Conservation (phyloP, 2,329 filamentous ascomycete species). For the Didymella segeticola region DNA sequence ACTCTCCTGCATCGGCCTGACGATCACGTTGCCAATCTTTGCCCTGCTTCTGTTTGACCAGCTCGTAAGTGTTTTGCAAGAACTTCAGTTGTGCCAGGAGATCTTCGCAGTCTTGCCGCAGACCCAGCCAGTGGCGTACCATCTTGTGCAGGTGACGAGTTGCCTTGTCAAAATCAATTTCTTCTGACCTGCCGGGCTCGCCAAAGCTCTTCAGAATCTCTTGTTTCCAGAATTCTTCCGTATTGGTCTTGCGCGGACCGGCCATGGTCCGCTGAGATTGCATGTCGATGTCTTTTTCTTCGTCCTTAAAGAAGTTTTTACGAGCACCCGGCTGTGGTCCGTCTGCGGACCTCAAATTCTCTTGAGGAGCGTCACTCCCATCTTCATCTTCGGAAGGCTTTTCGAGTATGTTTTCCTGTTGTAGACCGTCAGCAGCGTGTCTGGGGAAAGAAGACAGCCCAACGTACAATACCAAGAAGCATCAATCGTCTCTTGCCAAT, state of each 20-base stretch:
- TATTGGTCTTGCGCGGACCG: background rate
- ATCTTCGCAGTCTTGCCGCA: slow-evolving; percentile 29
- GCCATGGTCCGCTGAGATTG: background rate
- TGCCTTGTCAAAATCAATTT: slow-evolving; percentile 18
- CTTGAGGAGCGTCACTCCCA: background rate
- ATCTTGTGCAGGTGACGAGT: slow-evolving; percentile 27
- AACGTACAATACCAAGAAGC: slow-evolving; percentile 23
- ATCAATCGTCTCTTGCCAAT: slow-evolving; percentile 23
- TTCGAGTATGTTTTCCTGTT: background rate
- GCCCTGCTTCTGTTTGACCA: background rate
- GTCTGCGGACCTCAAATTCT: background rate
- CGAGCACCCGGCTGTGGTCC: background rate
- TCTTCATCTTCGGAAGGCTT: background rate
- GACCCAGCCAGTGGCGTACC: slow-evolving; percentile 28
- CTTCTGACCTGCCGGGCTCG: background rate
- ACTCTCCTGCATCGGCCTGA: slow-evolving; percentile 19
- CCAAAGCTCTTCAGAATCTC: background rate
- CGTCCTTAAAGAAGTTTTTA: background rate
- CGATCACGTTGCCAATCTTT: slow-evolving; percentile 17
- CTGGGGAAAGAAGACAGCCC: background rate
- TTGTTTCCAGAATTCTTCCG: background rate
- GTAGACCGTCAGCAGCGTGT: background rate
- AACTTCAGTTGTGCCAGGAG: slow-evolving; percentile 26
- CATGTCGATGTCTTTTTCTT: background rate
- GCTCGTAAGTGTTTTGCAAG: slow-evolving; percentile 20